Percentiles rank a stretch among this genome's conserved stretches.
phyloP scores from a whole-genome alignment of 345 rosid species.

The Linum tenue region DNA sequence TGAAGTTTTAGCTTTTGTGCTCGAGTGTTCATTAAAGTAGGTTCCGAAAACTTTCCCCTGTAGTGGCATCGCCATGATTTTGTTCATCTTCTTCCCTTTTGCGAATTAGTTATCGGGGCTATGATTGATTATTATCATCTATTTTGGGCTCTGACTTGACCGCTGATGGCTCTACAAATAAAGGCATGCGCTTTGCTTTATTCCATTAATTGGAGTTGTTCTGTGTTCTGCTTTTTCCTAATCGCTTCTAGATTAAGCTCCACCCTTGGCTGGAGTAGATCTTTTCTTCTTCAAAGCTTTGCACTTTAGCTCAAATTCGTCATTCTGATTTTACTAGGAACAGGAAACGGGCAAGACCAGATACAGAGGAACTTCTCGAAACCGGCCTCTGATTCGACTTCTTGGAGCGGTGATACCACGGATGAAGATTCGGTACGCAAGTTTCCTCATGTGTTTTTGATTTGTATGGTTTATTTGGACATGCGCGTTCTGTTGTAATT shows the following conservation, averaged over 20 bases:
- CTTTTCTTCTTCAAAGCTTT: neutral
- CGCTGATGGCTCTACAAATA: neutral
- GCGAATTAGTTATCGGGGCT: neutral
- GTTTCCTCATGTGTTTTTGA: conserved; percentile 15
- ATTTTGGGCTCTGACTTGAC: neutral
- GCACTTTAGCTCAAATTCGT: neutral
- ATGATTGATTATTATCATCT: neutral
- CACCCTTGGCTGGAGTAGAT: neutral
- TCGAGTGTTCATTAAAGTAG: neutral
- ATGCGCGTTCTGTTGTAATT: neutral
- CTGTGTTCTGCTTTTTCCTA: neutral
- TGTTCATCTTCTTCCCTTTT: neutral
- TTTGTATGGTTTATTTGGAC: neutral
- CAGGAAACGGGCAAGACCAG: conserved; percentile 53
- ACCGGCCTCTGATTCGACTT: conserved; percentile 41
- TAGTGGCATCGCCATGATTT: neutral
- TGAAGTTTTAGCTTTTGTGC: neutral
- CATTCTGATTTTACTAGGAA: neutral
- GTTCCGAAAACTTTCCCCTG: neutral
- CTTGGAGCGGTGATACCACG: conserved; percentile 31
- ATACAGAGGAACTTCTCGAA: conserved; percentile 31
- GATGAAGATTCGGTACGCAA: conserved; percentile 50
- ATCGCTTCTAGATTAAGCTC: neutral
- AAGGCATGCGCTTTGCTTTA: neutral
- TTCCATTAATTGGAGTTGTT: no score